These are phyloP conservation scores for Hericium coralloides DNA, from an alignment of 768 basidiomycete species.

Conservation along the genomic window DNA sequence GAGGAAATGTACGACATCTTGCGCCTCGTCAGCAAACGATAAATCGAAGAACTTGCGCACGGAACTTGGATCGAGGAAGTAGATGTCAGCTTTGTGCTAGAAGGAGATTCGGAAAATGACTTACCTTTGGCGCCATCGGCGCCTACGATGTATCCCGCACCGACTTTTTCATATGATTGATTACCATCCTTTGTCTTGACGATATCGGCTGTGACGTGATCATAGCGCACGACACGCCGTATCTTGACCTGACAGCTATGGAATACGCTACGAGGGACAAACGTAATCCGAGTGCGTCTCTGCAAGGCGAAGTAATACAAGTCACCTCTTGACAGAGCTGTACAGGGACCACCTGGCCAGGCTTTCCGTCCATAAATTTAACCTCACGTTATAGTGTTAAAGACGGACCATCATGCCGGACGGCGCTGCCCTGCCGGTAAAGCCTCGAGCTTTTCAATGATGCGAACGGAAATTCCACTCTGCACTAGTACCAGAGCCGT, in stretches of 20 bases:
- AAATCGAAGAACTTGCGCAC: background rate
- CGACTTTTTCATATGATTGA: background rate
- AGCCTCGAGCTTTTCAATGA: too few species aligned
- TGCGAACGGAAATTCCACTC: too few species aligned
- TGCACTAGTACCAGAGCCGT: too few species aligned
- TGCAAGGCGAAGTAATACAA: background rate
- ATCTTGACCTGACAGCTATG: background rate
- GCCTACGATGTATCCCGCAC: constrained; percentile 1
- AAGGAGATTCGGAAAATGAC: background rate
- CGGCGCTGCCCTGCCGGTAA: too few species aligned
- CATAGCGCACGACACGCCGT: background rate
- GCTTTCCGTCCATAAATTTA: background rate
- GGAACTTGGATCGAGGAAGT: background rate
- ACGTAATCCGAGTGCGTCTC: background rate
- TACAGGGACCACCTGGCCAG: background rate
- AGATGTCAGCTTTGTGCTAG: background rate
- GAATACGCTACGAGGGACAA: background rate
- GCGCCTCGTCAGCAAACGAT: background rate
- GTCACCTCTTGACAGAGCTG: background rate
- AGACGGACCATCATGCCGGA: too few species aligned
- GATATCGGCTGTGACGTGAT: background rate
- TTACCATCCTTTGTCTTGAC: background rate
- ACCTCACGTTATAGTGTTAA: too few species aligned
- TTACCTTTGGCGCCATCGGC: constrained; percentile 5
- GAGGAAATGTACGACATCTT: background rate